Conservation (phyloP, 345 rosid genomes). For the Ceriops zippeliana region DNA sequence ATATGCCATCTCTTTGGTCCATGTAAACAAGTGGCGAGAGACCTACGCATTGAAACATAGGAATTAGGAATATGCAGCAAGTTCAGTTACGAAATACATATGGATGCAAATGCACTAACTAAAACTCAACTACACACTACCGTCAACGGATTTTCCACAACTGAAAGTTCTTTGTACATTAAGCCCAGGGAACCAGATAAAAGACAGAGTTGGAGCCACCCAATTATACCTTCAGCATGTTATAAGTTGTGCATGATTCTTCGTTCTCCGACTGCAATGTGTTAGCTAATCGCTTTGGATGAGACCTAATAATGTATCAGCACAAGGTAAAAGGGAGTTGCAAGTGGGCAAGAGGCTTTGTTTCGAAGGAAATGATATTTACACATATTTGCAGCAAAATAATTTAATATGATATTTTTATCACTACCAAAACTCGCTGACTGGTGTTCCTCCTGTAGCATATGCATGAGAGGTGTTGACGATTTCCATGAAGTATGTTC, state of each 20-base stretch:
- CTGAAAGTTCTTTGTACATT: neutral
- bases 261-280: constrained; percentile 60
- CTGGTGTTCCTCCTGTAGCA: constrained; percentile 91
- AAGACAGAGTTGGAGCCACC: neutral
- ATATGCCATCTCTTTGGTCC: constrained; percentile 84
- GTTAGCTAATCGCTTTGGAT: constrained; percentile 74
- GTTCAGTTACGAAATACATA: neutral
- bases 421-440: constrained; percentile 71
- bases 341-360: neutral
- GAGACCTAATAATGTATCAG: constrained; percentile 45
- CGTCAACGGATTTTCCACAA: neutral
- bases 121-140: too few relatives aligned
- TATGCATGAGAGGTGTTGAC: constrained; percentile 85
- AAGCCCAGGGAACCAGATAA: neutral
- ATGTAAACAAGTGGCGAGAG: constrained; percentile 79
- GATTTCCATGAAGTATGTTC: constrained; percentile 70
- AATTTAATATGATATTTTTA: neutral
- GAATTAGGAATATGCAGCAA: neutral
- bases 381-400: neutral
- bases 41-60: constrained; percentile 41
- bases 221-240: constrained; percentile 76
- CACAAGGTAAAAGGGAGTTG: neutral
- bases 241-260: constrained; percentile 92
- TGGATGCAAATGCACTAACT: neutral
- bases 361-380: neutral